Percentiles rank a stretch among this genome's conserved stretches.
Conservation (phyloP, 306 rosid genomes). For the Canavalia gladiata region DNA sequence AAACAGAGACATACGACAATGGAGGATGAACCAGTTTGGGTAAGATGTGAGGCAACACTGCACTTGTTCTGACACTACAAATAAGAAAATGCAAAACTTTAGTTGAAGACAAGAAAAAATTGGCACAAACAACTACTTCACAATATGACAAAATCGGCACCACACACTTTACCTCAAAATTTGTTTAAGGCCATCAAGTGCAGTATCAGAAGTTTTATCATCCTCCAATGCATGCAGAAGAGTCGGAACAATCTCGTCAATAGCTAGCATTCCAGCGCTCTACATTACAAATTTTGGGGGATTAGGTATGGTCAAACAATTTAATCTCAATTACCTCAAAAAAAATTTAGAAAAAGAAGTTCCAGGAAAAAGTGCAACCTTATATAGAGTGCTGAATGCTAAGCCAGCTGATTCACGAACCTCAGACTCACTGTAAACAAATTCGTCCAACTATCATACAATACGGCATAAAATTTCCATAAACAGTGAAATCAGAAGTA, state of each 20-base stretch:
- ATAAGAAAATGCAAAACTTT: conserved; percentile 41
- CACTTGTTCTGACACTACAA: conserved; percentile 87
- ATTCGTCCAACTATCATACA: conserved; percentile 39
- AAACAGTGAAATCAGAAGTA: conserved; percentile 23
- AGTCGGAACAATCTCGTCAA: conserved; percentile 95
- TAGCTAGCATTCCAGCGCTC: conserved; percentile 99
- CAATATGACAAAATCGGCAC: conserved; percentile 9
- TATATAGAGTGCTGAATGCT: conserved; percentile 96
- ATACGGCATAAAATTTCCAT: conserved; percentile 6
- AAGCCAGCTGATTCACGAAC: conserved; percentile 96
- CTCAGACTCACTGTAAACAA: conserved; percentile 71
- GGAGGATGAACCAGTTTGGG: conserved; percentile 96
- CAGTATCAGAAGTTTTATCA: conserved; percentile 89
- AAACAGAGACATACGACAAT: conserved; percentile 68
- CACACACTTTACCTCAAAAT: conserved; percentile 73
- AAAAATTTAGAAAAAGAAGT: background rate
- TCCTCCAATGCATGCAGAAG: conserved; percentile 96
- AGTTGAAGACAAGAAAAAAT: conserved; percentile 36
- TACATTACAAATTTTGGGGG: conserved; percentile 47
- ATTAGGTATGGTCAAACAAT: background rate
- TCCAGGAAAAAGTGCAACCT: conserved; percentile 58
- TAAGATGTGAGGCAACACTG: conserved; percentile 92
- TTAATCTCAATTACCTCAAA: conserved; percentile 5
- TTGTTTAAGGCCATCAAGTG: conserved; percentile 98
- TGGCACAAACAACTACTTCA: conserved; percentile 23